A percentile compares a stretch with the other conserved stretches of the same genome.
Conservation (phyloP, 495 filamentous ascomycete genomes). For the Xylaria cubensis region DNA sequence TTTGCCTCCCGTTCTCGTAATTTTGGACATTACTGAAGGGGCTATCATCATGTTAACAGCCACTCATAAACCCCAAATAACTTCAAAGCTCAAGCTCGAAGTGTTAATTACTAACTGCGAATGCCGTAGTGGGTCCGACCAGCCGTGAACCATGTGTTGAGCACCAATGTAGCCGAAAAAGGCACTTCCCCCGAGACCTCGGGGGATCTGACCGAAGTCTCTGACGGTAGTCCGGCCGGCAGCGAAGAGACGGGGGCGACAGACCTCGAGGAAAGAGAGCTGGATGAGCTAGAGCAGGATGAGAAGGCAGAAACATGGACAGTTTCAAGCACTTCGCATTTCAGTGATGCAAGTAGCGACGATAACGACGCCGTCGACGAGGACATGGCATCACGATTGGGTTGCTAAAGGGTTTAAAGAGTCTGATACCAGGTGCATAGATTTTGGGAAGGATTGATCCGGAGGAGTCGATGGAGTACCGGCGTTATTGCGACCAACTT, state of each 20-base stretch:
- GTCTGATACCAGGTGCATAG: not conserved
- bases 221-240: not conserved
- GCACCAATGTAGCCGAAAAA: not conserved
- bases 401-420: constrained; percentile 12
- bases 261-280: not conserved
- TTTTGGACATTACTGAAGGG: not conserved
- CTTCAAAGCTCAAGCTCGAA: not conserved
- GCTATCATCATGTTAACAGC: not conserved
- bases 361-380: constrained; percentile 26
- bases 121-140: constrained; percentile 14
- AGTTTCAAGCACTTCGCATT: not conserved
- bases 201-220: not conserved
- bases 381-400: constrained; percentile 29
- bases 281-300: not conserved
- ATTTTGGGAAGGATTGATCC: not conserved
- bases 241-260: constrained; percentile 7
- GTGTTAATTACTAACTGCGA: not conserved
- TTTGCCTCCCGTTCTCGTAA: not conserved
- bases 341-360: not conserved
- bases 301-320: not conserved
- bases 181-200: constrained; percentile 7
- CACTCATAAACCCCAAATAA: not conserved
- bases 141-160: not conserved
- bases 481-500: not conserved
- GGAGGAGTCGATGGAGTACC: not conserved